These are phyloP conservation scores for Trichomonascaceae sp. DNA, from an alignment of 1,139 yeast genomes.

Conservation along the genomic window DNA sequence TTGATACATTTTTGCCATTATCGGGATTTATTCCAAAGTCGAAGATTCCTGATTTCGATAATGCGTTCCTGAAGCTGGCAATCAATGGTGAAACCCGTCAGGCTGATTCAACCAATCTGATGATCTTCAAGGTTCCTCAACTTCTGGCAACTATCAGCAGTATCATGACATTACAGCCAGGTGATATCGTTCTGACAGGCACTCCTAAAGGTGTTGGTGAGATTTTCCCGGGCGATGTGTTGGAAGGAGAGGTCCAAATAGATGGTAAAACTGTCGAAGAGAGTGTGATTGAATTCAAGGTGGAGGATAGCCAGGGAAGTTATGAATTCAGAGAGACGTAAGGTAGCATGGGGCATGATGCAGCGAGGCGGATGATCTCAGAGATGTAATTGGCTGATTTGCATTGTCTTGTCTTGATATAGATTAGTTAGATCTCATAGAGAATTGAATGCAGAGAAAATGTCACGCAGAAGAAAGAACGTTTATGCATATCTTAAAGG, in stretches of 20 bases:
- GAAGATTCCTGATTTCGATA: conserved; percentile 65
- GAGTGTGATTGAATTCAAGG: conserved; percentile 45
- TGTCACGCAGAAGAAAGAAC: no score
- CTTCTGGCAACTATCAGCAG: conserved; percentile 76
- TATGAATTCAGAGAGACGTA: conserved; percentile 44
- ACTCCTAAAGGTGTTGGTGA: conserved; percentile 98
- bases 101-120: conserved; percentile 69
- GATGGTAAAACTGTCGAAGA: conserved; percentile 52
- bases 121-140: conserved; percentile 83
- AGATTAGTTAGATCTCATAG: not conserved
- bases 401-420: not conserved
- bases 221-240: conserved; percentile 67
- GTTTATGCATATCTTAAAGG: no score
- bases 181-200: conserved; percentile 88
- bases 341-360: not conserved
- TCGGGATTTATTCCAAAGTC: conserved; percentile 63
- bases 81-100: conserved; percentile 72
- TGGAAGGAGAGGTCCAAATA: conserved; percentile 55
- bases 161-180: conserved; percentile 84
- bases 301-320: conserved; percentile 74
- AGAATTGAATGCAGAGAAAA: not conserved
- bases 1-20: conserved; percentile 88
- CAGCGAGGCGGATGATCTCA: not conserved
- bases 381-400: no score
- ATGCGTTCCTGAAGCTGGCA: conserved; percentile 57